Percentiles rank a stretch among this genome's conserved stretches.
Evolutionary conservation across 225 moss, liverwort and hornwort genomes (phyloP).

Genomic region (Takakia lepidozioides): DNA sequence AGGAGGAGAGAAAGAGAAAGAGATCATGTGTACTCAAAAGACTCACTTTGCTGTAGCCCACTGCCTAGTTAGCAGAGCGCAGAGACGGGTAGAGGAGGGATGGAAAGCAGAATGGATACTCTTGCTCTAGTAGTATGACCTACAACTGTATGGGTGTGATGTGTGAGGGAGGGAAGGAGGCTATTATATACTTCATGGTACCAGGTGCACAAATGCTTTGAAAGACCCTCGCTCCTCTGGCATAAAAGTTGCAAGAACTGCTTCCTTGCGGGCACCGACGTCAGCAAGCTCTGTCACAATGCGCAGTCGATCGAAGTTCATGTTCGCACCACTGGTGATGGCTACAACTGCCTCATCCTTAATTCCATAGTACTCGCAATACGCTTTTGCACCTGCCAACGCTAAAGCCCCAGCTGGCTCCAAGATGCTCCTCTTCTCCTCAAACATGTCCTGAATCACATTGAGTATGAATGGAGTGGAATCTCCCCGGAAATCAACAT

Average conservation of each 20-base stretch:
- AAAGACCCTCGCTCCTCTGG: constrained; percentile 77
- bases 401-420: constrained; percentile 93
- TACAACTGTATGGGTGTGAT: too few species aligned
- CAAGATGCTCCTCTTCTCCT: constrained; percentile 90
- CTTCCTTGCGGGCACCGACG: constrained; percentile 87
- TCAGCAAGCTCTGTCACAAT: constrained; percentile 89
- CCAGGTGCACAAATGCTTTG: constrained; percentile 62
- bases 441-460: constrained; percentile 71
- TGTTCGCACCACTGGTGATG: constrained; percentile 87
- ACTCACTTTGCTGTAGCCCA: too few species aligned
- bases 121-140: too few species aligned
- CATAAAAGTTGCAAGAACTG: constrained; percentile 92
- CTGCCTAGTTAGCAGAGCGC: too few species aligned
- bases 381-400: constrained; percentile 86
- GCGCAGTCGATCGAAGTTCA: constrained; percentile 94
- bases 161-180: background rate
- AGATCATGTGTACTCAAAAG: too few species aligned
- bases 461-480: too few species aligned
- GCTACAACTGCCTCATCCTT: constrained; percentile 75
- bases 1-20: too few species aligned
- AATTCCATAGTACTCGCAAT: constrained; percentile 75
- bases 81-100: too few species aligned
- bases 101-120: too few species aligned
- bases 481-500: too few species aligned
- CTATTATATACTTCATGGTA: background rate